Conservation (phyloP, 2,329 filamentous ascomycete species). For the Fusarium domesticum region DNA sequence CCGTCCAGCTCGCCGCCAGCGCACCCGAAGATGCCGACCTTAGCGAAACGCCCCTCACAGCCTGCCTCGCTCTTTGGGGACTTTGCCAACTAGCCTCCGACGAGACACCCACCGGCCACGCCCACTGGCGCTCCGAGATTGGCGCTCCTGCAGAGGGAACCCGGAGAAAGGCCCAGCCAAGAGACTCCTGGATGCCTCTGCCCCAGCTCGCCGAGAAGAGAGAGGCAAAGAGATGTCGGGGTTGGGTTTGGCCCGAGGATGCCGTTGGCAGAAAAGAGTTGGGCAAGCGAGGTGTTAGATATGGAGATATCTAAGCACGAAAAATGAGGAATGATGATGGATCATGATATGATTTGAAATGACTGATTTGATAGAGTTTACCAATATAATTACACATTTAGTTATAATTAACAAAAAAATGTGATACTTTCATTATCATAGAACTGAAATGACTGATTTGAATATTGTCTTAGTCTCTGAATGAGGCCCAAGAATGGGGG, state of each 20-base stretch:
- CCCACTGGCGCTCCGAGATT: slow-evolving; percentile 66
- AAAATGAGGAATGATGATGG: background rate
- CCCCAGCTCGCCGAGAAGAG: slow-evolving; percentile 72
- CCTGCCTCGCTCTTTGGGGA: slow-evolving; percentile 73
- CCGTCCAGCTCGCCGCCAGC: slow-evolving; percentile 53
- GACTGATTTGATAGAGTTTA: background rate
- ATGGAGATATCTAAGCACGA: slow-evolving; percentile 38
- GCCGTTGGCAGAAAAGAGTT: slow-evolving; percentile 69
- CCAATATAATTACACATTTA: background rate
- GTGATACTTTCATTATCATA: too few species aligned
- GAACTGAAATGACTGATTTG: too few species aligned
- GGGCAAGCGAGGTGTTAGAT: slow-evolving; percentile 62
- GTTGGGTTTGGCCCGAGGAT: slow-evolving; percentile 76
- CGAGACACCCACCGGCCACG: slow-evolving; percentile 52
- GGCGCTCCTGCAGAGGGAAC: slow-evolving; percentile 72
- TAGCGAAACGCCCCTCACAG: slow-evolving; percentile 56
- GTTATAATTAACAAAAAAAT: background rate
- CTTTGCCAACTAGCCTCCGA: slow-evolving; percentile 68
- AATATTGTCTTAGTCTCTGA: too few species aligned
- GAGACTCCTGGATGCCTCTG: slow-evolving; percentile 73
- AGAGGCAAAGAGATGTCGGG: slow-evolving; percentile 68
- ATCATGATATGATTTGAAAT: background rate
- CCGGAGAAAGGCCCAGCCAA: slow-evolving; percentile 64
- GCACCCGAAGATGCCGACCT: slow-evolving; percentile 31
- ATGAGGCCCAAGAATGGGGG: too few species aligned